Conservation (phyloP, 2,329 filamentous ascomycete species). For the Venturia pyrina region DNA sequence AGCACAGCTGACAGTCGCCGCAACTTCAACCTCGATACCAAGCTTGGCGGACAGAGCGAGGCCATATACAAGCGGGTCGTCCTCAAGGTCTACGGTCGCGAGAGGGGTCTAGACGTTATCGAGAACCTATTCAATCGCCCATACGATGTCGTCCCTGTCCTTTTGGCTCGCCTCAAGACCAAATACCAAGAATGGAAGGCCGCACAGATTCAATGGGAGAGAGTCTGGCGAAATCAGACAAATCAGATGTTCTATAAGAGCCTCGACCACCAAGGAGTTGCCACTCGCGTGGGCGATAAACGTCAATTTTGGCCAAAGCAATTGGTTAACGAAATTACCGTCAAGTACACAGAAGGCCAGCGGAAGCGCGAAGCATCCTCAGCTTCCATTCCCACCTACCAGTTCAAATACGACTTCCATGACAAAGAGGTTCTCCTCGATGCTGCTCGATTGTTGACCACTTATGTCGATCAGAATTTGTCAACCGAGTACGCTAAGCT, state of each 20-base stretch:
- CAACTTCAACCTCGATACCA: constrained; percentile 68
- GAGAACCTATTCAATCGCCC: constrained; percentile 77
- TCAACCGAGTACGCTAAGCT: constrained; percentile 34
- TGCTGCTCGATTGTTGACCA: constrained; percentile 35
- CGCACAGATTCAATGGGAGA: constrained; percentile 95
- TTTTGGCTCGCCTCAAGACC: constrained; percentile 82
- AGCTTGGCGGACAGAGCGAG: constrained; percentile 84
- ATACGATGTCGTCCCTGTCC: constrained; percentile 76
- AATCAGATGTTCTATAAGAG: constrained; percentile 92
- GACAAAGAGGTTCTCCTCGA: constrained; percentile 44
- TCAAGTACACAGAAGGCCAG: constrained; percentile 83
- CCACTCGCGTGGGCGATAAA: constrained; percentile 83
- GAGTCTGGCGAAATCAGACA: constrained; percentile 95
- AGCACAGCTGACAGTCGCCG: constrained; percentile 63
- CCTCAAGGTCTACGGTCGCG: constrained; percentile 90
- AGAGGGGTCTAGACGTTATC: constrained; percentile 75
- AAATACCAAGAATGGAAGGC: constrained; percentile 98
- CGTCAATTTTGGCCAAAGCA: constrained; percentile 83
- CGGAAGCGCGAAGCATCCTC: constrained; percentile 53
- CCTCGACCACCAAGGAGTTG: constrained; percentile 90
- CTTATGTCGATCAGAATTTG: constrained; percentile 32
- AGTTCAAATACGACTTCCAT: constrained; percentile 65
- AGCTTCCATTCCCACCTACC: constrained; percentile 52
- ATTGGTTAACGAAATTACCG: constrained; percentile 81
- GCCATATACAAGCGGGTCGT: constrained; percentile 95